Conservation (phyloP, 2,329 filamentous ascomycete species). For the Whalleya microplaca region DNA sequence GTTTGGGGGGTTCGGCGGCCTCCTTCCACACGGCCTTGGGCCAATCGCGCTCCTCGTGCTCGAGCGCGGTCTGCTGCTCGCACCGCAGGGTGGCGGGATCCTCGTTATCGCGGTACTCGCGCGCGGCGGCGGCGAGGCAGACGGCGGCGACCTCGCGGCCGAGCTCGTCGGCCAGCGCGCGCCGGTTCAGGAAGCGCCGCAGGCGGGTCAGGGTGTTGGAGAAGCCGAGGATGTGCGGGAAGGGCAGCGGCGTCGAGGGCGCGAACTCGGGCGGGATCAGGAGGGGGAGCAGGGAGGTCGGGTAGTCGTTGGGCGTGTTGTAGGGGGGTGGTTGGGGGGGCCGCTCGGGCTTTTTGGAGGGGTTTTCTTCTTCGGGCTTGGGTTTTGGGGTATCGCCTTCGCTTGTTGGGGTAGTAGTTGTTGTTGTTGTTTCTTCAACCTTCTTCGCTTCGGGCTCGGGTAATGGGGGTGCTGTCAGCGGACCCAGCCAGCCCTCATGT, state of each 20-base stretch:
- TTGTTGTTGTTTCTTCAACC: conserved; percentile 25
- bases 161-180: conserved; percentile 82
- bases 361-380: conserved; percentile 46
- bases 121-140: conserved; percentile 65
- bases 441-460: conserved; percentile 27
- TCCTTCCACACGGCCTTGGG: conserved; percentile 74
- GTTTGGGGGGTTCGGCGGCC: conserved; percentile 46
- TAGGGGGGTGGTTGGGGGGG: conserved; percentile 72
- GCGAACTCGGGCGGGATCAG: conserved; percentile 72
- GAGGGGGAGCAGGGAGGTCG: conserved; percentile 64
- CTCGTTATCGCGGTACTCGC: conserved; percentile 55
- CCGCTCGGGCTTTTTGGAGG: conserved; percentile 59
- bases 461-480: conserved; percentile 65
- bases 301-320: conserved; percentile 74
- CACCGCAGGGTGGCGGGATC: conserved; percentile 41
- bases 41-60: conserved; percentile 79
- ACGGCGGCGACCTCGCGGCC: conserved; percentile 86
- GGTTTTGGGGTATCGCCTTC: conserved; percentile 47
- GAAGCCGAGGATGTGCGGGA: conserved; percentile 93
- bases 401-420: conserved; percentile 30
- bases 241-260: conserved; percentile 72
- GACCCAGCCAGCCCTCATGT: conserved; percentile 95
- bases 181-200: conserved; percentile 84
- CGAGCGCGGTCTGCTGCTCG: conserved; percentile 69
- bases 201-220: conserved; percentile 85